Conservation (phyloP, 495 filamentous ascomycete genomes). For the Jackrogersella minutella region DNA sequence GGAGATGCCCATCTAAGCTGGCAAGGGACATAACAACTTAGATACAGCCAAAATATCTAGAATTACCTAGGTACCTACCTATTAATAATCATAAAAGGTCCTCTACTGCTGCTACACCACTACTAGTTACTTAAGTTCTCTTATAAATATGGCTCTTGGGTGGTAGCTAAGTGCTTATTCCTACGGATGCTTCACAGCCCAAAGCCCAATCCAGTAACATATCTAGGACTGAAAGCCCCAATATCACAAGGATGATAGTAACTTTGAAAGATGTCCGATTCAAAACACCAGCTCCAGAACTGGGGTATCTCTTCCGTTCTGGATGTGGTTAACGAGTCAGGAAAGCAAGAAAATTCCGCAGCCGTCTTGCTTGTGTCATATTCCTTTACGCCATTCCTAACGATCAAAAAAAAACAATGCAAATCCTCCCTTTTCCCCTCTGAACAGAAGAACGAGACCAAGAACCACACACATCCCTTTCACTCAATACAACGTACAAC, state of each 20-base stretch:
- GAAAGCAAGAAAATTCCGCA: slow-evolving; percentile 38
- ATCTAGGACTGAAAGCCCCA: not conserved
- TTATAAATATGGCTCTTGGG: not conserved
- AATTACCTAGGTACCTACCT: too few species aligned
- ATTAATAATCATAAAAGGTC: slow-evolving; percentile 1
- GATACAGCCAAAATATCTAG: slow-evolving; percentile 20
- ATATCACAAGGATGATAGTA: slow-evolving; percentile 10
- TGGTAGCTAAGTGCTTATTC: not conserved
- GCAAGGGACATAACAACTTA: slow-evolving; percentile 19
- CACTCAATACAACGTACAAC: slow-evolving; percentile 11
- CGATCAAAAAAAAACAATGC: slow-evolving; percentile 31
- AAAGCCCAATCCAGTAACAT: not conserved
- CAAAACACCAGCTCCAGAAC: slow-evolving; percentile 35
- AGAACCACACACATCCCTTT: slow-evolving; percentile 9
- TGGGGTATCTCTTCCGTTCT: slow-evolving; percentile 42
- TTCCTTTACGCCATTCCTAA: slow-evolving; percentile 42
- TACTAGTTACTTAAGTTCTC: not conserved
- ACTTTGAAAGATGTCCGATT: slow-evolving; percentile 16
- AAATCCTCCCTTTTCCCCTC: slow-evolving; percentile 25
- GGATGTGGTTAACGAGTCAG: slow-evolving; percentile 25
- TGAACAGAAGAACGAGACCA: slow-evolving; percentile 21
- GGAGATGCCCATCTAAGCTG: slow-evolving; percentile 5
- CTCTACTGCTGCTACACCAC: not conserved
- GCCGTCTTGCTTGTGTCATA: slow-evolving; percentile 37
- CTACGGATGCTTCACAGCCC: not conserved